Base-by-base conservation (phyloP, 2,329 filamentous ascomycete genomes). In the Aureobasidium sp. region DNA sequence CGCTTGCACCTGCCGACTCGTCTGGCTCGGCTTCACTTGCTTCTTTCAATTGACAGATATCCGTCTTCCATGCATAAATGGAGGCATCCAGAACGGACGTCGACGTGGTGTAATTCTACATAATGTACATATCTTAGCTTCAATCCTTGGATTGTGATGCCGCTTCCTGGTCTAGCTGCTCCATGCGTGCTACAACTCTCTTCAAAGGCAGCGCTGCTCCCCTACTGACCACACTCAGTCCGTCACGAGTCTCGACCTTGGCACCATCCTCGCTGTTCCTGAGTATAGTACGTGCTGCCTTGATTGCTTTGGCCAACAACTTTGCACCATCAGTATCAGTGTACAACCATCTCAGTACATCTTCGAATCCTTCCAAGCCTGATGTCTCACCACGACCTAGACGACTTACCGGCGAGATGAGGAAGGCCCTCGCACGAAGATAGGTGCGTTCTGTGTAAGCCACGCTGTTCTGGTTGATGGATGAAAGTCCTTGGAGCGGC, bases 391-490 rank as follows among this genome's bases (percentile, higher is more conserved):
- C 42, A 24, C 22, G 22, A 24, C 19, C 9, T 17, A 44, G 48
- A 17, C 33, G 45, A 49, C n/a, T 58, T 5, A 57, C 54, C 5
- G 49, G 62, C 29, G 49, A 62, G 39, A 59, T 60, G 19, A 83
- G 79, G 67, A 83, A 84, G 0, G 71, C 76, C 12, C 80, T 72
- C 0, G 80, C 76, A 58, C 80, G 75, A 58, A 84, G 78, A 63
- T 81, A 83, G 1, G 79, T 78, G 54, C 79, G 79, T 65, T 84
- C 82, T 0, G 77, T 80, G 63, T 84, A 84, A 2, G 80, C 73
- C 1, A 74, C 74, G 5, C 76, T 77, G 52, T 78, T 78, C 2
- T 80, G 68, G 3, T 70, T 72, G 8, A 78, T 76, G 58, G 81
- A 76, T 5, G 74, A 74, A 15, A 65, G 33, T 27, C 61, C 3